Conservation (phyloP, 352 stramenopile genomes). For the Elongisporangium undulatum region DNA sequence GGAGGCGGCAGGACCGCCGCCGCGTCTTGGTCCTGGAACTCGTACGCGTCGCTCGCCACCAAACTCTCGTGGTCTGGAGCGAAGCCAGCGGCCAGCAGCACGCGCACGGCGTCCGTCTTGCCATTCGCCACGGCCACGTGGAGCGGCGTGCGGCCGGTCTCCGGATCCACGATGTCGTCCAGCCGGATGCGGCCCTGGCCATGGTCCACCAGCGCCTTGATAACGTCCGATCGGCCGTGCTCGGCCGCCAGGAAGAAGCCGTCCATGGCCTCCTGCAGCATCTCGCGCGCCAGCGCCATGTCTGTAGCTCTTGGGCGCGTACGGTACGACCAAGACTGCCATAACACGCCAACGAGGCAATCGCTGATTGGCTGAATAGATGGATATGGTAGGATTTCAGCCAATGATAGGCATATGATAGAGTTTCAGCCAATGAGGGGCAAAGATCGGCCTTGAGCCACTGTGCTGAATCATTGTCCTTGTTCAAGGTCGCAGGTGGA, state of each 20-base stretch:
- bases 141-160: constrained; percentile 61
- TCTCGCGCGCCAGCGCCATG: constrained; percentile 14
- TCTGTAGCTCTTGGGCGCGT: not conserved
- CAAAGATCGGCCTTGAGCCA: not conserved
- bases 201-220: constrained; percentile 79
- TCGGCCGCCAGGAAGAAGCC: constrained; percentile 82
- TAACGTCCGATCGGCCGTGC: constrained; percentile 78
- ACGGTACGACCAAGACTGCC: not conserved
- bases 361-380: not conserved
- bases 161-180: constrained; percentile 46
- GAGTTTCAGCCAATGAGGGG: not conserved
- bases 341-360: not conserved
- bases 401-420: too few relatives aligned
- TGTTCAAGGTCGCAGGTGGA: not conserved
- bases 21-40: not conserved
- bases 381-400: not conserved
- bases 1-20: not conserved
- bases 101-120: constrained; percentile 76
- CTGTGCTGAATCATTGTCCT: not conserved
- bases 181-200: constrained; percentile 45
- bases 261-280: constrained; percentile 66
- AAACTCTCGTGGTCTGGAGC: constrained; percentile 46
- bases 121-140: constrained; percentile 67
- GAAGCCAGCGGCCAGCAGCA: constrained; percentile 75
- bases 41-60: not conserved